Evolutionary conservation across 2,329 filamentous ascomycete genomes (phyloP), one percentile per base, ranked within the genome.

Genomic region (Fusarium napiforme): DNA sequence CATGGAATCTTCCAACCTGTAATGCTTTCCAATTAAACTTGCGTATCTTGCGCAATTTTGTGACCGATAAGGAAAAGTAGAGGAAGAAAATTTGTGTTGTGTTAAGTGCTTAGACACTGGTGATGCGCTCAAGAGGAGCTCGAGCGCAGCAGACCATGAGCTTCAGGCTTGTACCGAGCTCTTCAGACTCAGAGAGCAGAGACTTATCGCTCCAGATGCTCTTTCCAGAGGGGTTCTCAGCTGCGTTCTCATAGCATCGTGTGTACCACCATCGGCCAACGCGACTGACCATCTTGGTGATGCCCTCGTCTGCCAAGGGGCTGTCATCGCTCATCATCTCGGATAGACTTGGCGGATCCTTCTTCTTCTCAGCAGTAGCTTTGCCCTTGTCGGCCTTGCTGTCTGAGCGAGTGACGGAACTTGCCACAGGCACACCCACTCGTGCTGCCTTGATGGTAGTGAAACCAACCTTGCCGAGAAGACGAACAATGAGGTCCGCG

Each of bases 201-300:
- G 87, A 87, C 62, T 87, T 89, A 79, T 98, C 93, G 52, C 87
- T 88, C 92, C 95, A 98, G 74, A 98, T 93, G 80, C 93, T 89
- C 68, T 78, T 81, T 80, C 56, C 86, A 76, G 37, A 84, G 81
- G 67, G 66, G 40, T 72, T 67, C n/a, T 89, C 82, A 14, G 91
- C 85, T 9, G 88, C 87, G 64, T 88, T 90, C 82, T 98, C 96
- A 81, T 98, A 98, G 85, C 96, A 98, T 59, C 93, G 90, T 15
- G 91, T 93, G 82, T 97, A 98, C 96, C 96, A 99, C 94, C 96
- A 98, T 47, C 96, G 89, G 4, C 95, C 96, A 16, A 98, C 96
- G 71, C 91, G 92, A 21, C 95, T 93, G 28, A 98, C 95, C 87
- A 97, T 97, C 79, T 94, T 95, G 19, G 94, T 94, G 79, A 98